Base-by-base conservation (phyloP, 1,139 yeast species). In the Taphrina sp. region DNA sequence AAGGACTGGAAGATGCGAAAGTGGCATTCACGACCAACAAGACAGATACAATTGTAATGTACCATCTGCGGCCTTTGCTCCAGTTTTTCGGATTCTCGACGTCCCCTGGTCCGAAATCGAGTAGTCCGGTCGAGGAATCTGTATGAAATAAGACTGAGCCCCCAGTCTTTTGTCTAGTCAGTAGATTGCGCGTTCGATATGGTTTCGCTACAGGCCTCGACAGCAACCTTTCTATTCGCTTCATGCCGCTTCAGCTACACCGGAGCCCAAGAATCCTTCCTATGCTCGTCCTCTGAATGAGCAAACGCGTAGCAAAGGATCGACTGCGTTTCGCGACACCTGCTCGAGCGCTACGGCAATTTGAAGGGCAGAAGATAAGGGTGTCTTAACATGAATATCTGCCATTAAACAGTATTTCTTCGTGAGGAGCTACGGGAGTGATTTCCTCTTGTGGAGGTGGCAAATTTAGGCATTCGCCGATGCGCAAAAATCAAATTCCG, bases 31-130 rank as follows among this genome's bases (percentile, higher is more conserved):
- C 65, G 3, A 79, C 74, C 28, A 59, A 76, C 66, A 51, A 72
- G 29, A 74, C 72, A 29, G 76, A 69, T 57, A 72, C 67, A 5
- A 70, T 16, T 3, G 72, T 65, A 51, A 76, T 69, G 35, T 74
- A 60, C 5, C 67, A 56, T 61, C 75, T 76, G 42, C 69, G 68
- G 4, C 47, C 52, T 0, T 64, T 34, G 0, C 78, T 70, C 80
- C 81, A 78, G 61, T 78, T 78, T 41, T 66, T 64, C 1, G 82
- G 82, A 61, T 76, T 70, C 42, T 75, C 78, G 0, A 77, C 76
- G 61, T 77, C 80, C 54, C 72, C 71, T 10, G 66, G 64, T 14
- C 34, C 47, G 43, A 62, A 62, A 22, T 37, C 42, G 56, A 52
- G 49, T 14, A 29, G 44, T 5, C 51, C 51, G n/a, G 43, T 35